These are phyloP conservation scores for Bacidia rubella DNA, from an alignment of 495 filamentous ascomycete genomes.

Conservation along the genomic window DNA sequence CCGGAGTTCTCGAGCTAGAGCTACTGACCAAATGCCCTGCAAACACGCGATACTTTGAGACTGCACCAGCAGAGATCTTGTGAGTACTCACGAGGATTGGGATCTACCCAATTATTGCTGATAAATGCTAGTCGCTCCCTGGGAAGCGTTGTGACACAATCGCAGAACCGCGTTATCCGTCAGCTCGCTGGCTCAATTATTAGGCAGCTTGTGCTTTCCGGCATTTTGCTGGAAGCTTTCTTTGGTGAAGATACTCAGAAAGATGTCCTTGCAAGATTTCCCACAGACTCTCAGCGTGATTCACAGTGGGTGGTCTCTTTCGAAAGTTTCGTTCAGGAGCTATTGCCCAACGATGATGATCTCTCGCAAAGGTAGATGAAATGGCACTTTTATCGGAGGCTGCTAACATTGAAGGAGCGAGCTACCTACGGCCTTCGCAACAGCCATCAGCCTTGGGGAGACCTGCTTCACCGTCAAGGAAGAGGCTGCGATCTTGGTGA, in stretches of 20 bases:
- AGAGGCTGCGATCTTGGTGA: constrained; percentile 14
- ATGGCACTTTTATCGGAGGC: neutral
- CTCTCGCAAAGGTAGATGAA: neutral
- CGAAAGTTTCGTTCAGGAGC: constrained; percentile 10
- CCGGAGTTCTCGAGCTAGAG: constrained; percentile 14
- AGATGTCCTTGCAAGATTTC: constrained; percentile 5
- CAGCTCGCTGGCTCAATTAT: constrained; percentile 13
- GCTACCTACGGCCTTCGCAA: constrained; percentile 9
- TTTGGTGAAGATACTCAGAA: neutral
- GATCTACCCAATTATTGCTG: neutral
- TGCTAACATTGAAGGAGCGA: neutral
- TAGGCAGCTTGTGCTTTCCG: constrained; percentile 4
- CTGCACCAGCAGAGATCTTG: neutral
- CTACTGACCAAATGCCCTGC: constrained; percentile 10
- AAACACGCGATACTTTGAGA: constrained; percentile 2
- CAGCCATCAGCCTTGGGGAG: constrained; percentile 2
- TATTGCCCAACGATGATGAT: neutral
- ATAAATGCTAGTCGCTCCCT: neutral
- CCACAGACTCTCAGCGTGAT: constrained; percentile 2
- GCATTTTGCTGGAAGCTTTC: constrained; percentile 3
- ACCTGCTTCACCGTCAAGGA: neutral
- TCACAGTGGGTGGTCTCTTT: constrained; percentile 14
- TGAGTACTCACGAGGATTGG: neutral
- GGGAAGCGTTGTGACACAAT: constrained; percentile 1
- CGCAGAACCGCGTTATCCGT: constrained; percentile 7